Conservation (phyloP, 1,284 basidiomycete species). For the Naganishia cerealis region DNA sequence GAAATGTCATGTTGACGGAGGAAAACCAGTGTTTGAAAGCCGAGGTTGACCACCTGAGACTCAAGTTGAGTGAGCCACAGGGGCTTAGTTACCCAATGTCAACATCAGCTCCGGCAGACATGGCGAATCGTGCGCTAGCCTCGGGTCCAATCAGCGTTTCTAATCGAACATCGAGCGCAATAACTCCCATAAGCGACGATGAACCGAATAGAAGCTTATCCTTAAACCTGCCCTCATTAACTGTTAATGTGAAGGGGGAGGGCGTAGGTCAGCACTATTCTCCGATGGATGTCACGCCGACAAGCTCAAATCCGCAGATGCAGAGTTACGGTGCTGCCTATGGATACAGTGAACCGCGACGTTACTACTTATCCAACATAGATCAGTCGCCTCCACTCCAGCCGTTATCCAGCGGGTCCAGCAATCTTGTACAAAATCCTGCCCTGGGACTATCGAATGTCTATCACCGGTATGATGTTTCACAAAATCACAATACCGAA, state of each 20-base stretch:
- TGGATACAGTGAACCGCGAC: background rate
- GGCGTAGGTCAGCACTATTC: constrained; percentile 5
- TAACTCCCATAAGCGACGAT: constrained; percentile 20
- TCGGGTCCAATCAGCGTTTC: background rate
- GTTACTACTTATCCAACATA: constrained; percentile 15
- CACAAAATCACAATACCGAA: constrained; percentile 6
- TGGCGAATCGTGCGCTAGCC: background rate
- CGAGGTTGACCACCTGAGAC: constrained; percentile 14
- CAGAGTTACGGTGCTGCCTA: constrained; percentile 7
- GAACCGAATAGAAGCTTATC: constrained; percentile 12
- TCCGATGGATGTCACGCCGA: background rate
- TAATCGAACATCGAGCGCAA: background rate
- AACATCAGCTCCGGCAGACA: background rate
- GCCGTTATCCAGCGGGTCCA: constrained; percentile 1
- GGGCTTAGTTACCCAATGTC: constrained; percentile 4
- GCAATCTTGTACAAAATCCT: background rate
- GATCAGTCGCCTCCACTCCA: constrained; percentile 21
- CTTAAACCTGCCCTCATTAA: constrained; percentile 19
- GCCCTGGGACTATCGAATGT: background rate
- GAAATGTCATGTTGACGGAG: constrained; percentile 12
- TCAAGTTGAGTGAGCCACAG: constrained; percentile 6
- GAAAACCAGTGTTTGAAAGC: constrained; percentile 15
- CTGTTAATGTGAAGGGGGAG: constrained; percentile 17
- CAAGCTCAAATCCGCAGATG: background rate
- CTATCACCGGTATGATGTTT: constrained; percentile 14